phyloP scores from a whole-genome alignment of 805 yeast genomes.

The Candida awuae region DNA sequence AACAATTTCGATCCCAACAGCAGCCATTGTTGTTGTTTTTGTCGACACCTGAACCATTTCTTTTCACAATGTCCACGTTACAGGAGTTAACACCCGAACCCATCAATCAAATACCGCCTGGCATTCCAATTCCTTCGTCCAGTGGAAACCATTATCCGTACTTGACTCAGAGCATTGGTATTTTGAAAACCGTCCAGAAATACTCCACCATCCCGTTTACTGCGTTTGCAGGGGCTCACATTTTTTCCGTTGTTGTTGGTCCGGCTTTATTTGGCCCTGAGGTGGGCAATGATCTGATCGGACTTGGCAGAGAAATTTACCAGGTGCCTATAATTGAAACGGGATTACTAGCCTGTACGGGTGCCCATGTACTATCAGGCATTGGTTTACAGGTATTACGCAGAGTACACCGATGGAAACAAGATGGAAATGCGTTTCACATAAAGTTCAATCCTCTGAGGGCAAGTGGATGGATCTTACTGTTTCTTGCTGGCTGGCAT shows the following conservation, averaged over 20 bases:
- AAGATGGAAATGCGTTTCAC: no score
- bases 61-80: conserved; percentile 5
- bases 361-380: conserved; percentile 49
- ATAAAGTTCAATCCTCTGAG: not conserved
- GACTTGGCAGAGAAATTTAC: conserved; percentile 55
- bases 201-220: conserved; percentile 54
- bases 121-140: conserved; percentile 8
- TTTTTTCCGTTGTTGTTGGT: conserved; percentile 42
- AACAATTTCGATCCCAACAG: no score
- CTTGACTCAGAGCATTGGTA: conserved; percentile 3
- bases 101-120: conserved; percentile 1
- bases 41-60: no score
- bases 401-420: no score
- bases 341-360: conserved; percentile 38
- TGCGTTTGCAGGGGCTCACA: conserved; percentile 50
- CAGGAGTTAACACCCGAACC: conserved; percentile 12
- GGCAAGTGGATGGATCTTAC: not conserved
- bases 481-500: not conserved
- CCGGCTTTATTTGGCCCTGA: conserved; percentile 42
- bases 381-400: conserved; percentile 35
- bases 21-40: no score
- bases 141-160: no score
- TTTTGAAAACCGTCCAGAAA: conserved; percentile 34
- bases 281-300: conserved; percentile 45
- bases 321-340: conserved; percentile 46